phyloP scores from a whole-genome alignment of 805 yeast species.

The Candida berthetii region DNA sequence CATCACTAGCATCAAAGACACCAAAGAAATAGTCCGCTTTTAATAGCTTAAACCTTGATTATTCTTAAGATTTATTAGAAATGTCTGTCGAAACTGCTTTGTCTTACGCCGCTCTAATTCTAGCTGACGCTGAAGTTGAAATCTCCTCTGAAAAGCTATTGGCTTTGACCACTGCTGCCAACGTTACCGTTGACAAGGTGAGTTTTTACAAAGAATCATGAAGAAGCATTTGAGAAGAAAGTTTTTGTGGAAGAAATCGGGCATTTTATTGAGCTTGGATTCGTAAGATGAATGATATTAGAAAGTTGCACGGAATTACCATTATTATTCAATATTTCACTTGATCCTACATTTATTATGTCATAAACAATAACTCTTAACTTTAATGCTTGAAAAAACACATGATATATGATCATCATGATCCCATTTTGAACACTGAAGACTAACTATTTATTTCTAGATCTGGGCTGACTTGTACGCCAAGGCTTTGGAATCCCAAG shows the following conservation, averaged over 20 bases:
- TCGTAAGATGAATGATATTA: no score
- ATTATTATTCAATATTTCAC: no score
- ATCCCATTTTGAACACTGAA: no score
- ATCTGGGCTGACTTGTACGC: slow-evolving; percentile 88
- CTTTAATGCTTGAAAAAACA: no score
- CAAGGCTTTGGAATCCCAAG: slow-evolving; percentile 80
- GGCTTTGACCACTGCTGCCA: slow-evolving; percentile 76
- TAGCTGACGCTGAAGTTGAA: slow-evolving; percentile 89
- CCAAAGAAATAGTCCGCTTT: slow-evolving; percentile 25
- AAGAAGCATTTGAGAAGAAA: no score
- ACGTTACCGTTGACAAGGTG: slow-evolving; percentile 60
- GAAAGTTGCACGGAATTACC: no score
- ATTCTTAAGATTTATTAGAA: slow-evolving; percentile 20
- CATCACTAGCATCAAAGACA: background rate
- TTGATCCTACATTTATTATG: no score
- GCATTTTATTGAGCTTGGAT: no score
- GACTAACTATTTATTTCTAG: slow-evolving; percentile 10
- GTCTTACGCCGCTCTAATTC: slow-evolving; percentile 90
- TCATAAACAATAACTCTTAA: no score
- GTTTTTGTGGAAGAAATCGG: no score
- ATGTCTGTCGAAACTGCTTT: slow-evolving; percentile 78
- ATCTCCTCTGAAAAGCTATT: slow-evolving; percentile 79
- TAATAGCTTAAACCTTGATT: slow-evolving; percentile 23
- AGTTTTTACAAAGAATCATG: slow-evolving; percentile 19
- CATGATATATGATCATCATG: no score